phyloP scores from a whole-genome alignment of 176 grass and related monocot genomes.

The Otatea glauca region DNA sequence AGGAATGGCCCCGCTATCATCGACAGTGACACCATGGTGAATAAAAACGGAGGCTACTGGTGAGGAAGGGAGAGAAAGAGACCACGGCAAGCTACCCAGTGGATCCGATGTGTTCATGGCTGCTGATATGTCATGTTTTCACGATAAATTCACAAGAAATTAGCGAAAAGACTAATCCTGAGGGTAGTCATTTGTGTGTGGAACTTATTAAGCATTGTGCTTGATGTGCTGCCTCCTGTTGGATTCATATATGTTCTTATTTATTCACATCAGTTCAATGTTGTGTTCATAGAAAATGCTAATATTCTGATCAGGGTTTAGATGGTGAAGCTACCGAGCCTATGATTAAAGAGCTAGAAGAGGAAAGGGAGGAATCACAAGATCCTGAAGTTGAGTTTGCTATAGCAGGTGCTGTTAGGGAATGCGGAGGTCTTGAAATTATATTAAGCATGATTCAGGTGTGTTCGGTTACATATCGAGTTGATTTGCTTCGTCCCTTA shows the following conservation, averaged over 20 bases:
- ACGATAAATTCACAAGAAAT: background rate
- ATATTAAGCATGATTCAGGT: conserved; percentile 99
- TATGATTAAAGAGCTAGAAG: conserved; percentile 99
- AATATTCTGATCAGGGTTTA: conserved; percentile 67
- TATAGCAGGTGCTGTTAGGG: conserved; percentile 91
- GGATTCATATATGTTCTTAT: background rate
- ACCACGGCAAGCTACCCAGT: background rate
- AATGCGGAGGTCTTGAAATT: conserved; percentile 93
- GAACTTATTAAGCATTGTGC: conserved; percentile 28
- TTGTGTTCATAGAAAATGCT: conserved; percentile 30
- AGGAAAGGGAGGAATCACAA: conserved; percentile 97
- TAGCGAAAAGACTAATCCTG: background rate
- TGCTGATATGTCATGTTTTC: background rate
- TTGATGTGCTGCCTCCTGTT: conserved; percentile 33
- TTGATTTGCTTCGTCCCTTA: conserved; percentile 12
- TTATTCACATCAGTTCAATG: background rate
- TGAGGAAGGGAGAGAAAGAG: background rate
- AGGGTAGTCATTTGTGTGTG: conserved; percentile 8
- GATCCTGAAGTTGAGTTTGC: conserved; percentile 98
- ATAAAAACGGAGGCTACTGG: background rate
- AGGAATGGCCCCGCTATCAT: background rate
- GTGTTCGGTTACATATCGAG: conserved; percentile 30
- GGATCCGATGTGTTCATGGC: background rate
- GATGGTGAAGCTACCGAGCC: conserved; percentile 99
- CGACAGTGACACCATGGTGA: background rate